Conservation (phyloP, 768 basidiomycete genomes). For the Pisolithus albus region DNA sequence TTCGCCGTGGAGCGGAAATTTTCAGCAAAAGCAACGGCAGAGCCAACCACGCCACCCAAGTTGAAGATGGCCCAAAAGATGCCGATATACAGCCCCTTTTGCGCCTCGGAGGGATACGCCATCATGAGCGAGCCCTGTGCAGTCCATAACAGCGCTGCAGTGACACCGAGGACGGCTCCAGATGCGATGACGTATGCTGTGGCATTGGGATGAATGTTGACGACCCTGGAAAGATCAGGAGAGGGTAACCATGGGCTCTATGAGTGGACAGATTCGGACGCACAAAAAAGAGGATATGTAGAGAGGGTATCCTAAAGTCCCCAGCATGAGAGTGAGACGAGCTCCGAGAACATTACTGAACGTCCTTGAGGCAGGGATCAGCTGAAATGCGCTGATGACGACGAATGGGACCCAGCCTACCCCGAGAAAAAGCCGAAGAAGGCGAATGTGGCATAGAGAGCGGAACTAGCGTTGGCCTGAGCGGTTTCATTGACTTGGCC, state of each 20-base stretch:
- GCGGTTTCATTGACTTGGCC: slow-evolving; percentile 63
- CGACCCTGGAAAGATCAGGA: slow-evolving; percentile 35
- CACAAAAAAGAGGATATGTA: slow-evolving; percentile 28
- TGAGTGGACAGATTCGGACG: not conserved
- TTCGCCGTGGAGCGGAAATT: slow-evolving; percentile 59
- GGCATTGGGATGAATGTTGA: slow-evolving; percentile 31
- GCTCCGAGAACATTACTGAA: slow-evolving; percentile 67
- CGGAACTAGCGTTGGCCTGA: slow-evolving; percentile 61
- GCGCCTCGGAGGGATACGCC: slow-evolving; percentile 49
- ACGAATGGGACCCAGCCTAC: slow-evolving; percentile 29
- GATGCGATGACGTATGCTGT: slow-evolving; percentile 41
- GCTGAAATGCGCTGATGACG: no score
- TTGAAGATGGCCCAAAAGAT: slow-evolving; percentile 72
- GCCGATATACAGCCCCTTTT: slow-evolving; percentile 46
- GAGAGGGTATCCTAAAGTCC: slow-evolving; percentile 45
- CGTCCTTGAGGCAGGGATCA: slow-evolving; percentile 36
- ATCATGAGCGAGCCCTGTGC: slow-evolving; percentile 50
- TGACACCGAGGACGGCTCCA: slow-evolving; percentile 44
- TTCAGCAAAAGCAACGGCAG: slow-evolving; percentile 65
- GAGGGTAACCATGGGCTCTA: not conserved
- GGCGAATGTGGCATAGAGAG: slow-evolving; percentile 60
- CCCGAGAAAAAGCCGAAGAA: slow-evolving; percentile 63
- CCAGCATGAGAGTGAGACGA: slow-evolving; percentile 41
- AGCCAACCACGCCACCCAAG: slow-evolving; percentile 71
- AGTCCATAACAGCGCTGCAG: slow-evolving; percentile 49